Base-by-base conservation (phyloP, 441 rosid species). In the Arabidopsis lyrata region DNA sequence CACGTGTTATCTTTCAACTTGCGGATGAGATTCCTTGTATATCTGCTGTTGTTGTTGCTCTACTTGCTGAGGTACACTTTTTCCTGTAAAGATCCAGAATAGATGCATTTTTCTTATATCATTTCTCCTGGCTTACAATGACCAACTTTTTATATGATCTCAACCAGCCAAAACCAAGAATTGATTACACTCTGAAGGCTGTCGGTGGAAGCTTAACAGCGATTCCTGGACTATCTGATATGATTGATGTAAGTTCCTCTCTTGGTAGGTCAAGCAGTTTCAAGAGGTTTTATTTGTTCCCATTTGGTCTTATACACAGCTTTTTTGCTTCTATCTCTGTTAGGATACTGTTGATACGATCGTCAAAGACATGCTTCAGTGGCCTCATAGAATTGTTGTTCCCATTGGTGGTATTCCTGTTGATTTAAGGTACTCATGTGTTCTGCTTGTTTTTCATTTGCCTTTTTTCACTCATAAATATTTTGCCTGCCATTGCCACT, bases 141-240 rank as follows among this genome's bases (percentile, higher is more conserved):
- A 78, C 81, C 66, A 52, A 72, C 66, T 70, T 44, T 32, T 56
- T 18, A 35, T 6, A 47, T 66, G 66, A 64, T 71, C 64, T 68
- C 11, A 77, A 78, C 96, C 95, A 95, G 97, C 99, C 99, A 65
- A 82, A 91, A 87, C 99, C 98, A 0, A 91, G 82, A 81, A 95
- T 95, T 38, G 97, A 93, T 56, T 93, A 95, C 70, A 86, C 92
- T 73, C 83, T 95, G 80, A 95, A 95, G 80, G 99, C 97, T 71
- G 89, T 95, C 3, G 99, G 98, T 75, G 99, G 98, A 84, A 93
- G 99, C 92, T 80, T 95, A 66, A 87, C 98, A 32, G 98, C 96
- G 42, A 81, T 95, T 79, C 99, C 98, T 24, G 97, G 98, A 80
- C 62, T 93, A 60, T 90, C 99, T 53, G 97, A 95, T 82, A 91